phyloP scores from a whole-genome alignment of 2,329 filamentous ascomycete genomes.

The Botryosphaeria dothidea region DNA sequence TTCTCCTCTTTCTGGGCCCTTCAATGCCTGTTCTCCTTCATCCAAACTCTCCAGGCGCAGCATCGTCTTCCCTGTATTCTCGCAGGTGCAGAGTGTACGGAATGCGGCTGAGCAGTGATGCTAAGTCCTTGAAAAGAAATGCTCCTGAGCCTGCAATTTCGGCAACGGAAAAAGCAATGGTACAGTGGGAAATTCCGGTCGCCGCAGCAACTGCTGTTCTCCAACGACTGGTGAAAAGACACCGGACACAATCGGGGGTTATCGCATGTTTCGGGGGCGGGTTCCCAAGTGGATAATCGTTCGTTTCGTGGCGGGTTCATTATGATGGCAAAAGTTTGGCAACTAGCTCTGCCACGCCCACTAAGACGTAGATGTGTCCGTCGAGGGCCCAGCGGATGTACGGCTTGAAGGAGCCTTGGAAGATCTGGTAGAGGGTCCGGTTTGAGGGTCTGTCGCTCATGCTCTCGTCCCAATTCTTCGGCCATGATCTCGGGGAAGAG shows the following conservation, averaged over 20 bases:
- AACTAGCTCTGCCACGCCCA: too few relatives aligned
- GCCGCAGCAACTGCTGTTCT: not conserved
- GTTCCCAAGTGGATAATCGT: not conserved
- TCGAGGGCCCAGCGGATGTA: not conserved
- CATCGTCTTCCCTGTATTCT: too few relatives aligned
- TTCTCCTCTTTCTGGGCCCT: too few relatives aligned
- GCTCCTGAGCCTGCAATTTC: not conserved
- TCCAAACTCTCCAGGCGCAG: too few relatives aligned
- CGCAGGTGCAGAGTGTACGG: too few relatives aligned
- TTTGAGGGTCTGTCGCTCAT: slow-evolving; percentile 1
- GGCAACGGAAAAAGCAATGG: not conserved
- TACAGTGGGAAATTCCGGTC: not conserved
- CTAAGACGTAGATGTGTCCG: too few relatives aligned
- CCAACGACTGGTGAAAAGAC: too few relatives aligned
- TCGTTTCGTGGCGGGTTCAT: not conserved
- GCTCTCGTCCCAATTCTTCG: slow-evolving; percentile 5
- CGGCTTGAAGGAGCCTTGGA: not conserved
- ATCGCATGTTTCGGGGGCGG: too few relatives aligned
- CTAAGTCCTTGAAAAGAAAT: not conserved
- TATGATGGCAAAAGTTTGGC: not conserved
- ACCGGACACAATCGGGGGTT: too few relatives aligned
- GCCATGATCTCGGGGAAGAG: slow-evolving; percentile 27
- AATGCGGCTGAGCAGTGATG: not conserved
- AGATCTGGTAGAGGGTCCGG: not conserved
- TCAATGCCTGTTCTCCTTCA: too few relatives aligned